Evolutionary conservation across 1,139 yeast genomes (phyloP).

Genomic region (Diutina siamensis): DNA sequence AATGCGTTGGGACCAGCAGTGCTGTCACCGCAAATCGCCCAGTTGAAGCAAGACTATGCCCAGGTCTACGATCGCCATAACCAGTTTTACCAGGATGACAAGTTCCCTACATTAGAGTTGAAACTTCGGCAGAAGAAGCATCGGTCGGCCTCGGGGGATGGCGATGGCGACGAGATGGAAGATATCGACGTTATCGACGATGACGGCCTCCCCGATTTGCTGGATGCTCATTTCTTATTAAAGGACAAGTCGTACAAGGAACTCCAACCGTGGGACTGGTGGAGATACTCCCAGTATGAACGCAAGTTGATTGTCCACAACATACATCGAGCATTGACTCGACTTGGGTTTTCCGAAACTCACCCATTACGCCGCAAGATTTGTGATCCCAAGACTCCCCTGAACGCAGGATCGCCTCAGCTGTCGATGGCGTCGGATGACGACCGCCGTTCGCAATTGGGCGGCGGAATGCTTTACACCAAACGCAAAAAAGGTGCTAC

Average conservation of each 20-base stretch:
- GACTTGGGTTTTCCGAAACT: slow-evolving; percentile 33
- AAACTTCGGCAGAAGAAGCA: slow-evolving; percentile 6
- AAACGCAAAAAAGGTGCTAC: neutral
- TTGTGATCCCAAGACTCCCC: slow-evolving; percentile 3
- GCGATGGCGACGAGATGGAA: neutral
- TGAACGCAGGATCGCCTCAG: neutral
- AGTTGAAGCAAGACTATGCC: slow-evolving; percentile 13
- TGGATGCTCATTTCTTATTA: slow-evolving; percentile 13
- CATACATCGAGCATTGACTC: slow-evolving; percentile 27
- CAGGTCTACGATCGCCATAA: slow-evolving; percentile 24
- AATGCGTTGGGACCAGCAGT: slow-evolving; percentile 7
- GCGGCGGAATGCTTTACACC: neutral
- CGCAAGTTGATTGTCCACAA: slow-evolving; percentile 22
- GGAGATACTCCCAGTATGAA: slow-evolving; percentile 22
- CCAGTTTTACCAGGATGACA: slow-evolving; percentile 22
- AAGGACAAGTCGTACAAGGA: slow-evolving; percentile 35
- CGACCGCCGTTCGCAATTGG: neutral
- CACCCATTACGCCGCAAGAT: slow-evolving; percentile 33
- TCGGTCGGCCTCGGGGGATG: neutral
- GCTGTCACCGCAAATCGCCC: slow-evolving; percentile 7
- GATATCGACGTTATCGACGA: no score
- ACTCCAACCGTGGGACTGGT: slow-evolving; percentile 30
- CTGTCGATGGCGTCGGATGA: slow-evolving; percentile 1
- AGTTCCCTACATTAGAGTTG: slow-evolving; percentile 16
- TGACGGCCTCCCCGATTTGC: neutral